These are phyloP conservation scores for Toxoplasma gondii DNA, from an alignment of 169 alveolate species.

Conservation along the genomic window DNA sequence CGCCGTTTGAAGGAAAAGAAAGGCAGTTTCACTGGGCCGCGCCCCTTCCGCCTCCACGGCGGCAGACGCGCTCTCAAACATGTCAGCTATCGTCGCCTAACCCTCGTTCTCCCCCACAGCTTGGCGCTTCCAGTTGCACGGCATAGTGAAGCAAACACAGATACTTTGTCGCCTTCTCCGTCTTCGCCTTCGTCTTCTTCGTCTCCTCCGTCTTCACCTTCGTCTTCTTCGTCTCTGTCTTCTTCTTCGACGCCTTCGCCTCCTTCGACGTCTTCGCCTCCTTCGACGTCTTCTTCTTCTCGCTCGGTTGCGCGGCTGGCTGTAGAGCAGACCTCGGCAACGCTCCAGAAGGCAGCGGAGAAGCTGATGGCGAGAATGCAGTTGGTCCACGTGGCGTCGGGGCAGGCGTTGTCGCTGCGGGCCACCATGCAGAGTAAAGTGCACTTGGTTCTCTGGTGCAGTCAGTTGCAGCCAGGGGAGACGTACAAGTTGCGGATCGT, in stretches of 20 bases:
- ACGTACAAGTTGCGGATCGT: not conserved
- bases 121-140: not conserved
- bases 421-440: not conserved
- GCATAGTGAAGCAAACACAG: not conserved
- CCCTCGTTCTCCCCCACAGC: not conserved
- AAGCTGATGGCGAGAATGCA: not conserved
- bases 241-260: too few species aligned
- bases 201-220: too few species aligned
- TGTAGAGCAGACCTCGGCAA: not conserved
- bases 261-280: too few species aligned
- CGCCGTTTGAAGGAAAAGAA: not conserved
- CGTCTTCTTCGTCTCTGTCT: too few species aligned
- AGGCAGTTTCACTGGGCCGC: not conserved
- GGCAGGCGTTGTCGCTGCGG: not conserved
- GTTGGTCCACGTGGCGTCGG: not conserved
- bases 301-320: not conserved
- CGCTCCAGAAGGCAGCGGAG: not conserved
- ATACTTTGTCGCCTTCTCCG: not conserved
- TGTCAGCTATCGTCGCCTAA: not conserved
- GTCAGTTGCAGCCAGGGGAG: not conserved
- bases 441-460: not conserved
- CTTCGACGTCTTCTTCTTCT: too few species aligned
- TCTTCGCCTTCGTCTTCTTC: not conserved
- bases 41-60: not conserved
- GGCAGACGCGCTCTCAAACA: not conserved